Evolutionary conservation across 495 filamentous ascomycete species (phyloP).

Genomic region (Penicillium tannophilum): DNA sequence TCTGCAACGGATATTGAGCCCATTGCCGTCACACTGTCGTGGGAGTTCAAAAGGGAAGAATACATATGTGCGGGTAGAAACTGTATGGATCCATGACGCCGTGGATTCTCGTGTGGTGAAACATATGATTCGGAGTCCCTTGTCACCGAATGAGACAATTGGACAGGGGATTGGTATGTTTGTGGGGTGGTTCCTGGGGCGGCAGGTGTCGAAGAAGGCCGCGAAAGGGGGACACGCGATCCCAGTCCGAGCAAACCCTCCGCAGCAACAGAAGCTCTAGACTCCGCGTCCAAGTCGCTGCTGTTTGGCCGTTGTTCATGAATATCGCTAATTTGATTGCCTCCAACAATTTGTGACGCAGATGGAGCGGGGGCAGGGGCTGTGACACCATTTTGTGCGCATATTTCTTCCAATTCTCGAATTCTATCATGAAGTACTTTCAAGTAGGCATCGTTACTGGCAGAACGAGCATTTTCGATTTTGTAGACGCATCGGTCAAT

Average conservation of each 20-base stretch:
- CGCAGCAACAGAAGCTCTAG: conserved; percentile 26
- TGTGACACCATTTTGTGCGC: conserved; percentile 32
- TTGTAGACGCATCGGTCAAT: conserved; percentile 43
- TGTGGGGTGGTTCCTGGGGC: neutral
- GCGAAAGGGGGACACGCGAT: conserved; percentile 2
- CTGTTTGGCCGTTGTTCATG: conserved; percentile 5
- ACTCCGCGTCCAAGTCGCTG: conserved; percentile 17
- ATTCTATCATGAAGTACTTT: conserved; percentile 40
- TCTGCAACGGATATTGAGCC: conserved; percentile 32
- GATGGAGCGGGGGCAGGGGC: conserved; percentile 26
- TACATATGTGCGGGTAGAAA: conserved; percentile 9
- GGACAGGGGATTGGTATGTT: conserved; percentile 1
- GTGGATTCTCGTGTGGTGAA: neutral
- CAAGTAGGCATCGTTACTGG: conserved; percentile 43
- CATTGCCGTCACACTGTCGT: conserved; percentile 40
- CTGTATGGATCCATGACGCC: neutral
- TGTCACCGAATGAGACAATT: conserved; percentile 3
- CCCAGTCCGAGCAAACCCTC: conserved; percentile 29
- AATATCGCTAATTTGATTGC: conserved; percentile 1
- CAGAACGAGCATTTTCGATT: conserved; percentile 37
- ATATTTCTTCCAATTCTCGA: conserved; percentile 38
- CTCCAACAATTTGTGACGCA: neutral
- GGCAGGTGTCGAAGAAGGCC: conserved; percentile 2
- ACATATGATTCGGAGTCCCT: conserved; percentile 9
- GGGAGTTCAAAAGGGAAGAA: conserved; percentile 25